phyloP scores from a whole-genome alignment of 345 rosid species.

The Diplotaxis tenuifolia region DNA sequence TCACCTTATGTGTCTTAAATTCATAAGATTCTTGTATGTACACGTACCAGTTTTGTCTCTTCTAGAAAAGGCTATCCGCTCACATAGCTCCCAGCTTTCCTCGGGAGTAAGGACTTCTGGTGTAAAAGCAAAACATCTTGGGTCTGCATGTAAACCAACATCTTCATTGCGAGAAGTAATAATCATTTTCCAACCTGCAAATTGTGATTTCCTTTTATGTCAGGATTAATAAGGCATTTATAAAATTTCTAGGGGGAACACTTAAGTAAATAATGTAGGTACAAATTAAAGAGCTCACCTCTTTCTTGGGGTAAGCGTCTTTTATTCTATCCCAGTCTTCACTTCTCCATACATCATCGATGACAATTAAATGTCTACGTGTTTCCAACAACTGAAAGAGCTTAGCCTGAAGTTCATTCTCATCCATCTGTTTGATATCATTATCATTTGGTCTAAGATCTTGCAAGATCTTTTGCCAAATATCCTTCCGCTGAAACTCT shows the following conservation, averaged over 20 bases:
- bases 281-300: not conserved
- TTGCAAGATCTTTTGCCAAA: not conserved
- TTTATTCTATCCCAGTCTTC: not conserved
- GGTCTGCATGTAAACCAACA: constrained; percentile 36
- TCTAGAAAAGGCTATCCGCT: constrained; percentile 26
- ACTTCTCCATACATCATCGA: not conserved
- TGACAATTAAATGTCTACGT: not conserved
- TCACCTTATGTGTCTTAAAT: not conserved
- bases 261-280: not conserved
- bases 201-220: not conserved
- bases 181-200: constrained; percentile 39
- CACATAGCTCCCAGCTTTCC: constrained; percentile 46
- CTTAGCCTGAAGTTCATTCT: not conserved
- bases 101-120: constrained; percentile 16
- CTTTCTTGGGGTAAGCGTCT: not conserved
- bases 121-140: not conserved
- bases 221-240: not conserved
- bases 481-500: not conserved
- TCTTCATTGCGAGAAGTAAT: constrained; percentile 46
- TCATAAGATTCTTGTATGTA: not conserved
- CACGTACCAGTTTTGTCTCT: constrained; percentile 28
- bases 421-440: not conserved
- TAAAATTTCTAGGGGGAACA: not conserved
- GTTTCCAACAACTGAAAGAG: not conserved
- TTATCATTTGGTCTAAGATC: not conserved